Base-by-base conservation (phyloP, 441 rosid genomes). In the Euphorbia schlechtendalii region DNA sequence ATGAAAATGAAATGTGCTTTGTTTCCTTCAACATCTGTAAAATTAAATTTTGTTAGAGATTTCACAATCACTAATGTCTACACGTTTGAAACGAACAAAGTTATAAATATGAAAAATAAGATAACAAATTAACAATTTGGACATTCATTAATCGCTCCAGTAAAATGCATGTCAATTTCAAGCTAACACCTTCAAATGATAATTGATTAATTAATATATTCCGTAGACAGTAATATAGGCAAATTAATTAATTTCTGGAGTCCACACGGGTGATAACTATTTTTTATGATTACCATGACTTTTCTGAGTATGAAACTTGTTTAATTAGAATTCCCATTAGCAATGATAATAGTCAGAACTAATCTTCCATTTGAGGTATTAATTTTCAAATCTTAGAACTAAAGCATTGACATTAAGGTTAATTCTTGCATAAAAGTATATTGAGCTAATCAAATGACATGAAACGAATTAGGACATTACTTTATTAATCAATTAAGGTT, bases 61-160 rank as follows among this genome's bases (percentile, higher is more conserved):
- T 40, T 40, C 59, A 18, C 60, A 51, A 5, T 59, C 52, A 67
- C 27, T 14, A 55, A 61, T 55, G 56, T 77, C 74, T 64, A 62
- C 59, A 77, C 71, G 63, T 58, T 66, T 69, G 76, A 79, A 55
- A 18, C 30, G 22, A 55, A 67, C 27, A 49, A 22, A 57, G 64
- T 25, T 41, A 61, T n/a, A 9, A 28, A 41, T 43, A 25, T 25
- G 32, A 55, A 1, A 57, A n/a, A n/a, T n/a, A n/a, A n/a, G n/a
- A n/a, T n/a, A n/a, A n/a, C n/a, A n/a, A n/a, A n/a, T n/a, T 17
- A 46, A 30, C 46, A 18, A 56, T 30, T 20, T 13, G 53, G 62
- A 55, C 25, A 18, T 1, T 49, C 18, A 14, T n/a, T n/a, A n/a
- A n/a, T n/a, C 15, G 17, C 51, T 20, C 4, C 34, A 22, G 6